Conservation (phyloP, 345 rosid species). For the Kandelia obovata region DNA sequence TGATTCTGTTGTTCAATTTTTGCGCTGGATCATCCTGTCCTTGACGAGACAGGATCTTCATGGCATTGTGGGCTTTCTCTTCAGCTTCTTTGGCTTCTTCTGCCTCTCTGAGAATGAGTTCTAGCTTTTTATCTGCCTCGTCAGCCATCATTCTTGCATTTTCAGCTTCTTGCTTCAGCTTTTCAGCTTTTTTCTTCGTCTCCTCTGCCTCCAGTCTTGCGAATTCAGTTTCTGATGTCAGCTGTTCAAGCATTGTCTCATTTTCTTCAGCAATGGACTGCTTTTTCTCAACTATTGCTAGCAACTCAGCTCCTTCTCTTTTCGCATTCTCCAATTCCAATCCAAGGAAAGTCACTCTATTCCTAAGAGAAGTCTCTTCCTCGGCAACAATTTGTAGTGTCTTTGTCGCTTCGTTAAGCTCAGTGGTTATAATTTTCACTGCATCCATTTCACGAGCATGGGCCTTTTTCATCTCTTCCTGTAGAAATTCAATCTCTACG, state of each 20-base stretch:
- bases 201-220: constrained; percentile 53
- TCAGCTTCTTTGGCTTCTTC: constrained; percentile 60
- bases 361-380: constrained; percentile 56
- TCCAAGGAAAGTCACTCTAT: constrained; percentile 38
- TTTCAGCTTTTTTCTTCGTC: constrained; percentile 36
- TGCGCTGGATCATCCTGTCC: constrained; percentile 23
- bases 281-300: constrained; percentile 34
- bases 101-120: constrained; percentile 36
- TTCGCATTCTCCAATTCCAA: constrained; percentile 53
- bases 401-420: constrained; percentile 67
- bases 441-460: constrained; percentile 57
- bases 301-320: constrained; percentile 34
- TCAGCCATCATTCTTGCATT: constrained; percentile 28
- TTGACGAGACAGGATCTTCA: constrained; percentile 41
- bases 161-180: constrained; percentile 47
- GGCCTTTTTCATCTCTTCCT: constrained; percentile 58
- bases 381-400: constrained; percentile 55
- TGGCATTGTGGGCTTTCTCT: constrained; percentile 42
- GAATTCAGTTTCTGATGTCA: constrained; percentile 44
- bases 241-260: constrained; percentile 22
- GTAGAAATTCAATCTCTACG: constrained; percentile 56
- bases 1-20: constrained; percentile 35
- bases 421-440: constrained; percentile 47
- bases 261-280: constrained; percentile 14
- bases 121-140: constrained; percentile 48